These are phyloP conservation scores for Zizania palustris DNA, from an alignment of 202 grass and related monocot genomes.

Conservation along the genomic window DNA sequence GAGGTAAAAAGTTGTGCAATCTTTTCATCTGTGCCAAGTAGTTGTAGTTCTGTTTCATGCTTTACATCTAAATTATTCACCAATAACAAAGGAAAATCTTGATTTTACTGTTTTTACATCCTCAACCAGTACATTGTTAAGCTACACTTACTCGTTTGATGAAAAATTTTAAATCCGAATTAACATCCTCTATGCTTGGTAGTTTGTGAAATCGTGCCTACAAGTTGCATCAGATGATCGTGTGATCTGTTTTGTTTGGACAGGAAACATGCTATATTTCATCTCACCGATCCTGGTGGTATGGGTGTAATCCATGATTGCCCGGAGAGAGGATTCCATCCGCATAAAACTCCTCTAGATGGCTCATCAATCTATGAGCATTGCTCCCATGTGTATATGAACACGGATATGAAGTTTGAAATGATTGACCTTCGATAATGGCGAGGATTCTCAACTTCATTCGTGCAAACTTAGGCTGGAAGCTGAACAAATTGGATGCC, in stretches of 20 bases:
- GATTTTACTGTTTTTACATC: conserved; percentile 24
- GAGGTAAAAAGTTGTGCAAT: conserved; percentile 16
- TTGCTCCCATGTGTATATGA: conserved; percentile 95
- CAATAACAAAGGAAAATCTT: background rate
- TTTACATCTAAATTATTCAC: background rate
- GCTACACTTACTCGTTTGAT: conserved; percentile 11
- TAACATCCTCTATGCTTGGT: background rate
- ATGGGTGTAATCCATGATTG: conserved; percentile 90
- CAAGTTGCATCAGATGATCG: conserved; percentile 18
- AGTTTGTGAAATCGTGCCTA: background rate
- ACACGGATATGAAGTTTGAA: conserved; percentile 74
- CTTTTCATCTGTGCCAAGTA: background rate
- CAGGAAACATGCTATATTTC: conserved; percentile 98
- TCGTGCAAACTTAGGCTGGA: conserved; percentile 14
- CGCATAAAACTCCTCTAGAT: conserved; percentile 81
- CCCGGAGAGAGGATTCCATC: conserved; percentile 93
- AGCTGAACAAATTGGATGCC: conserved; percentile 29
- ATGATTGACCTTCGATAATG: conserved; percentile 75
- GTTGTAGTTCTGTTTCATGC: conserved; percentile 14
- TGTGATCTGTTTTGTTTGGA: conserved; percentile 40
- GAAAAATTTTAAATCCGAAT: background rate
- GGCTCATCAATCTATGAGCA: conserved; percentile 85
- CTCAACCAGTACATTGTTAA: background rate
- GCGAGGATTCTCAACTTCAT: conserved; percentile 40
- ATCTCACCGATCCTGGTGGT: conserved; percentile 88